Evolutionary conservation across 2,329 filamentous ascomycete species (phyloP).

Genomic region (Sporothrix globosa): DNA sequence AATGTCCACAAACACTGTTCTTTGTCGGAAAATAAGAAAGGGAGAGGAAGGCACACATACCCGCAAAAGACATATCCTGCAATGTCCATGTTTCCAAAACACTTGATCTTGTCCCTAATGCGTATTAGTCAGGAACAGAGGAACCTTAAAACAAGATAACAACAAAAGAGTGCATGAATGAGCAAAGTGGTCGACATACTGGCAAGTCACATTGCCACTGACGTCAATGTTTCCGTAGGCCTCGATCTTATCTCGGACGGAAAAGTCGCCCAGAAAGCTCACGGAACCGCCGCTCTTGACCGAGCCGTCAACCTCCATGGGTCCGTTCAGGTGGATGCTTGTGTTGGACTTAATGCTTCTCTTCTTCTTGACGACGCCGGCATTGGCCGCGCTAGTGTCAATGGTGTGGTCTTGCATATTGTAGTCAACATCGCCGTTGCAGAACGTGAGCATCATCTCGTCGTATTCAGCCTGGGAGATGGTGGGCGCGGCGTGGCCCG

Average conservation of each 20-base stretch:
- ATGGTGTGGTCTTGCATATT: slow-evolving; percentile 27
- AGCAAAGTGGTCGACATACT: slow-evolving; percentile 42
- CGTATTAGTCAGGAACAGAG: not conserved
- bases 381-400: slow-evolving; percentile 18
- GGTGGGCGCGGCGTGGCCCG: slow-evolving; percentile 4
- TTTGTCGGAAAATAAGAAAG: not conserved
- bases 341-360: slow-evolving; percentile 50
- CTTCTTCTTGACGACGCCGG: slow-evolving; percentile 40
- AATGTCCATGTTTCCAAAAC: slow-evolving; percentile 52
- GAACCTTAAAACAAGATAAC: not conserved
- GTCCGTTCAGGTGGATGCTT: slow-evolving; percentile 48
- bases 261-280: slow-evolving; percentile 50
- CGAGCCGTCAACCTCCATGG: slow-evolving; percentile 53
- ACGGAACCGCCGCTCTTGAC: slow-evolving; percentile 53
- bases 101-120: slow-evolving; percentile 50
- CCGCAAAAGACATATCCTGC: slow-evolving; percentile 47
- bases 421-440: slow-evolving; percentile 35
- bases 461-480: slow-evolving; percentile 31
- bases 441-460: slow-evolving; percentile 34
- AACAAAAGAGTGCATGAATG: not conserved
- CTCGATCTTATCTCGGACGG: slow-evolving; percentile 51
- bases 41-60: slow-evolving; percentile 40
- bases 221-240: slow-evolving; percentile 52
- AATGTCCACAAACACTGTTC: not conserved
- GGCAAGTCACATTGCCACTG: slow-evolving; percentile 49